Base-by-base conservation (phyloP, 306 rosid genomes). In the Ziziphus jujuba region DNA sequence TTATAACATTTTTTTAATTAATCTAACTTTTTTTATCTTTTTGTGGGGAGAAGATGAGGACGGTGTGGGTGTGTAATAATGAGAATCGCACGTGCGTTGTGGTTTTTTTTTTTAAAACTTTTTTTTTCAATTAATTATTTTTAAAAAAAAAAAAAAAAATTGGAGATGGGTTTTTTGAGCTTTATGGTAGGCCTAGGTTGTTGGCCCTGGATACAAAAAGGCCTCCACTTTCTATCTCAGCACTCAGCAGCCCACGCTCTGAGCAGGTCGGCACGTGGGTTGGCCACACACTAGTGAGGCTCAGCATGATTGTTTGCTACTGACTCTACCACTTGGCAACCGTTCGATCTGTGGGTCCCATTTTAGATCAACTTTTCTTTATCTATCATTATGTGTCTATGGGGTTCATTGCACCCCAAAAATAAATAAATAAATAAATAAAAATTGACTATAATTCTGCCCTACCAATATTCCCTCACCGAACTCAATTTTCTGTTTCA, bases 211-310 rank as follows among this genome's bases (percentile, higher is more conserved):
- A 84, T 69, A 61, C 67, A 50, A 86, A 84, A 86, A 74, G 72
- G 67, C 10, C 69, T 50, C 43, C 63, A 63, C 81, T 85, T 90
- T 85, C 44, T 67, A 64, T 40, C 57, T 65, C 28, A 73, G 77
- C 69, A 75, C 57, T 67, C 35, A 73, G 75, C 69, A 75, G 76
- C 83, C 75, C 81, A 79, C 78, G 85, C 84, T 69, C 50, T 56
- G 57, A 84, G 83, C 80, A 84, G 88, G 74, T 65, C 65, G 83
- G 90, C 98, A 92, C 92, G 91, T 92, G 91, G 91, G 84, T 79
- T 71, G 75, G 85, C 56, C 75, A 56, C 75, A 71, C 72, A 49
- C 56, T 24, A 44, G 74, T 61, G 83, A 80, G 87, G 61, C 81
- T 82, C 61, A 66, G 54, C 79, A 80, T 79, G 52, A 87, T 81